Conservation (phyloP, 495 filamentous ascomycete species). For the Podospora appendiculata region DNA sequence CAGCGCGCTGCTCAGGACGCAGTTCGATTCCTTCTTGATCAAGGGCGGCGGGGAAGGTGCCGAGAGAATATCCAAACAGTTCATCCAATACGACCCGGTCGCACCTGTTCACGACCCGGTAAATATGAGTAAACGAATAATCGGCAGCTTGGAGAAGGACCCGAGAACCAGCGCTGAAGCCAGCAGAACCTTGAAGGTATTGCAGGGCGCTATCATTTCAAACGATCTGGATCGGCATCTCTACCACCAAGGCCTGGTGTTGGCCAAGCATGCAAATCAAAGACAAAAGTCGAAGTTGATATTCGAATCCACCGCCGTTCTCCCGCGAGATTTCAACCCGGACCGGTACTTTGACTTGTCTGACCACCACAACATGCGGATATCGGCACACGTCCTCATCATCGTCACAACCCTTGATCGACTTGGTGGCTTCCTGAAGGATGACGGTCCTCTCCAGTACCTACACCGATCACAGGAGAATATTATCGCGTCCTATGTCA, state of each 20-base stretch:
- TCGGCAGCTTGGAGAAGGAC: conserved; percentile 42
- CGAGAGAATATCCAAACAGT: conserved; percentile 28
- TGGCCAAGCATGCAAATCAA: conserved; percentile 46
- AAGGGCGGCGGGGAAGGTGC: conserved; percentile 35
- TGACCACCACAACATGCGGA: conserved; percentile 51
- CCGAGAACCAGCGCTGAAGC: conserved; percentile 40
- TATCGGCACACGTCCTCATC: conserved; percentile 53
- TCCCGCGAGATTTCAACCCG: conserved; percentile 24
- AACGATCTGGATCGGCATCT: conserved; percentile 49
- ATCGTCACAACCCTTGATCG: conserved; percentile 41
- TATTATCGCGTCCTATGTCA: conserved; percentile 72
- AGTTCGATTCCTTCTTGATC: conserved; percentile 56
- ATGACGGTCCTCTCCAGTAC: conserved; percentile 17
- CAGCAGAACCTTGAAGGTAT: conserved; percentile 49
- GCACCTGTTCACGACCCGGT: conserved; percentile 44
- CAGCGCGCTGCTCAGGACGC: conserved; percentile 66
- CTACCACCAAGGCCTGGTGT: conserved; percentile 48
- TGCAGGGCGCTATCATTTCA: conserved; percentile 59
- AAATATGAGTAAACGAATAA: conserved; percentile 40
- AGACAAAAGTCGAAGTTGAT: conserved; percentile 42
- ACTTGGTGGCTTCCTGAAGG: conserved; percentile 34
- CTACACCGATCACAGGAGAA: conserved; percentile 44
- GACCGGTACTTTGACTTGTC: conserved; percentile 38
- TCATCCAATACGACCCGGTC: conserved; percentile 43
- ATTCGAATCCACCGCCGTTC: conserved; percentile 18